Base-by-base conservation (phyloP, 73 alveolate species). In the Loxodes magnus region DNA sequence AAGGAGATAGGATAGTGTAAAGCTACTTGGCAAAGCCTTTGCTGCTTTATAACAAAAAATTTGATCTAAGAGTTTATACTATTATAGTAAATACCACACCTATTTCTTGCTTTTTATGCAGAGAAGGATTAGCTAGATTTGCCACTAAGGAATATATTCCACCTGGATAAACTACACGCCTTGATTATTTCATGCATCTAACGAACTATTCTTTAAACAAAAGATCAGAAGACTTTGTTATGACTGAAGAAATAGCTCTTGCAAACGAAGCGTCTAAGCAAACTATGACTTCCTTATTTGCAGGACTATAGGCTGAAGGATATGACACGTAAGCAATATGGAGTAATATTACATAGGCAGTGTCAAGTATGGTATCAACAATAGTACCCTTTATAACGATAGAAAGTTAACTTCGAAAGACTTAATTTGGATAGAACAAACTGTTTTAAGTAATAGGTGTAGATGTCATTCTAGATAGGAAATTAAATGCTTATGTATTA, bases 51-150 rank as follows among this genome's bases (percentile, higher is more conserved):
- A 68, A 82, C 6, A 84, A 79, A 51, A 92, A 92, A 64, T 88
- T 92, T 57, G 93, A 84, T 31, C 43, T 92, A 35, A 66, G 96
- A 56, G 19, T 91, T 3, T 92, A 84, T 62, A 92, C 85, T 2
- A 63, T 92, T 0, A 67, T 88, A 3, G 73, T 83, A 19, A 76
- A 92, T 4, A 56, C 77, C 12, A 65, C 77, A 9, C 96, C 96
- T 24, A 38, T 80, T 20, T 28, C 67, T 39, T 86, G 86, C 2
- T 92, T 65, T 56, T 51, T 92, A 23, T 77, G 84, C 60, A 38
- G 71, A 49, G 99, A 88, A 71, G 99, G 99, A 0, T 70, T 88
- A 22, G 96, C 91, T 27, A 64, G 95, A 33, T 76, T 87, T 44
- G 64, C 94, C 49, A 67, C 87, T 26, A 92, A 64, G 3, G 89